Base-by-base conservation (phyloP, 2,329 filamentous ascomycete genomes). In the Clonostachys rhizophaga region DNA sequence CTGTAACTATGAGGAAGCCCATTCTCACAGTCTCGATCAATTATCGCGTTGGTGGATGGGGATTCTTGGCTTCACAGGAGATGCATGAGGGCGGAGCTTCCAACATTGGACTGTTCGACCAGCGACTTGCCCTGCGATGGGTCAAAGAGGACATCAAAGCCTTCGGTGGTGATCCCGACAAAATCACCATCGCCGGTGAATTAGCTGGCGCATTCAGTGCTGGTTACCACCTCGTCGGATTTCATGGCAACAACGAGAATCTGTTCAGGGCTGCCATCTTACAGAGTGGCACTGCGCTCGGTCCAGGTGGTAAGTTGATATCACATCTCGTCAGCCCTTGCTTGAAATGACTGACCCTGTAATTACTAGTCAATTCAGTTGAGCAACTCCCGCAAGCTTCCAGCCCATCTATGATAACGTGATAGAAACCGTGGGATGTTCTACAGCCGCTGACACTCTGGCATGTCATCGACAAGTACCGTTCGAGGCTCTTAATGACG, bases 181-280 rank as follows among this genome's bases (percentile, higher is more conserved):
- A 67, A 39, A 71, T 77, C 1, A 69, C 69, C 3, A 58, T 77
- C n/a, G 78, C 69, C 74, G 77, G 73, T 6, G 68, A 71, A 51
- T 68, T 64, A 18, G 67, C 68, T 17, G 69, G 68, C 2, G 68
- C 67, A 1, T 63, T 69, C 46, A 67, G 66, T 42, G 65, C 63
- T 14, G 62, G 64, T 4, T 68, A 68, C 43, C 81, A 83, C 20
- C 63, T 81, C 17, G 69, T 77, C 34, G 75, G 77, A 10, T 79
- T 81, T 50, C 73, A 71, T 36, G 79, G 80, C 1, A 65, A 76
- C 33, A 69, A 83, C 45, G 78, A 83, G 47, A 62, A 66, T 0
- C 62, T 84, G 0, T 84, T 81, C 55, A 69, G 71, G 5, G 74
- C 62, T 9, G 79, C 71, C 3, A 82, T 79, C 40, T 62, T 76